These are phyloP conservation scores for Mycena vulgaris DNA, from an alignment of 768 basidiomycete species.

Conservation along the genomic window DNA sequence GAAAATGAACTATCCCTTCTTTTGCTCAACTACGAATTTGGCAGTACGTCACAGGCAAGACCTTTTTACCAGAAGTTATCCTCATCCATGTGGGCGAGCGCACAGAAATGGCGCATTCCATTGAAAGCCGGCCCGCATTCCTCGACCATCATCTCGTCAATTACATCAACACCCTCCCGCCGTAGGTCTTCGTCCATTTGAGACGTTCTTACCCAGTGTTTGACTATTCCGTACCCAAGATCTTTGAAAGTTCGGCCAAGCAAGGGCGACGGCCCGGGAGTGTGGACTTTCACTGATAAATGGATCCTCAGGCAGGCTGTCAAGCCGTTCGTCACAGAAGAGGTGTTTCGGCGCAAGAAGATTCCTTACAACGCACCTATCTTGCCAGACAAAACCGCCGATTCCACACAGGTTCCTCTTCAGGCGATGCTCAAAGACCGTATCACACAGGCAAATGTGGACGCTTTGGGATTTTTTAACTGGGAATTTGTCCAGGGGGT, in stretches of 20 bases:
- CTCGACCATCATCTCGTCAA: constrained; percentile 25
- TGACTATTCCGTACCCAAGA: background rate
- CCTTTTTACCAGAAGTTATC: constrained; percentile 8
- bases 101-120: constrained; percentile 31
- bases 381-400: background rate
- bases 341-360: constrained; percentile 25
- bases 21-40: background rate
- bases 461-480: constrained; percentile 2
- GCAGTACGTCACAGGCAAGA: constrained; percentile 18
- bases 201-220: too few species aligned
- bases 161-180: constrained; percentile 25
- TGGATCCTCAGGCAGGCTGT: constrained; percentile 35
- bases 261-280: background rate
- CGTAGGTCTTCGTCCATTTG: too few species aligned
- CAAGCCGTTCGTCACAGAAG: constrained; percentile 35
- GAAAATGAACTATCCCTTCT: background rate
- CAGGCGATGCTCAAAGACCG: constrained; percentile 3
- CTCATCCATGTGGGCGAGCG: constrained; percentile 28
- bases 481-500: background rate
- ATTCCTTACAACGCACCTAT: constrained; percentile 2
- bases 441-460: constrained; percentile 7
- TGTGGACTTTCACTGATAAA: constrained; percentile 31
- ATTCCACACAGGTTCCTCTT: background rate
- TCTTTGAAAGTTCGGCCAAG: constrained; percentile 6
- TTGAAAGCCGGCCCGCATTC: constrained; percentile 31